These are phyloP conservation scores for Botrytis paeoniae DNA, from an alignment of 2,329 filamentous ascomycete genomes.

Conservation along the genomic window DNA sequence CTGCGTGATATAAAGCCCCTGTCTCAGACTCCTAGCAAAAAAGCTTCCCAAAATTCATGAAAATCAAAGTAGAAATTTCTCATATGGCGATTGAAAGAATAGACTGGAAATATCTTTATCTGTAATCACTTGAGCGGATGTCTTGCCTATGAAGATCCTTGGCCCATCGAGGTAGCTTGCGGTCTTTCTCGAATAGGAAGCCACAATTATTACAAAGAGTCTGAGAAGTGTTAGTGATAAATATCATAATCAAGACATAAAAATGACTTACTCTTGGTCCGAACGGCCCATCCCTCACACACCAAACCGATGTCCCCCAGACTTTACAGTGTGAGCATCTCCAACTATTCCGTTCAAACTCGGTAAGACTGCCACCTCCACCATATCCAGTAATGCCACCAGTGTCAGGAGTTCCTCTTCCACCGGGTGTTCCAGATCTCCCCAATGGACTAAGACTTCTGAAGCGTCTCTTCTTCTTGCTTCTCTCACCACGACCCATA, in stretches of 20 bases:
- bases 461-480: conserved; percentile 93
- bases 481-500: conserved; percentile 87
- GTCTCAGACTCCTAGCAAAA: conserved; percentile 16
- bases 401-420: conserved; percentile 76
- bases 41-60: conserved; percentile 16
- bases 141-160: conserved; percentile 59
- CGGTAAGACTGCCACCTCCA: conserved; percentile 59
- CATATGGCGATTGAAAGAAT: conserved; percentile 3
- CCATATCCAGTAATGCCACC: conserved; percentile 67
- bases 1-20: conserved; percentile 20
- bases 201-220: conserved; percentile 93
- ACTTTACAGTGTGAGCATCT: conserved; percentile 83
- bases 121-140: conserved; percentile 34
- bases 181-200: conserved; percentile 81
- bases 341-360: conserved; percentile 80
- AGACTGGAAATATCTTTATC: conserved; percentile 27
- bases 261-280: conserved; percentile 69
- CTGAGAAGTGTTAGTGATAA: conserved; percentile 39
- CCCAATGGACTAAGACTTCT: conserved; percentile 79
- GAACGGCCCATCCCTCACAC: conserved; percentile 83
- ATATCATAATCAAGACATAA: neutral
- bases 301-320: conserved; percentile 90
- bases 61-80: conserved; percentile 24
- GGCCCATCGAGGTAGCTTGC: conserved; percentile 75
- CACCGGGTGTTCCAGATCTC: conserved; percentile 64